Percentiles rank a stretch among this genome's conserved stretches.
phyloP scores from a whole-genome alignment of 2,329 filamentous ascomycete species.

The Nemania bipapillata region DNA sequence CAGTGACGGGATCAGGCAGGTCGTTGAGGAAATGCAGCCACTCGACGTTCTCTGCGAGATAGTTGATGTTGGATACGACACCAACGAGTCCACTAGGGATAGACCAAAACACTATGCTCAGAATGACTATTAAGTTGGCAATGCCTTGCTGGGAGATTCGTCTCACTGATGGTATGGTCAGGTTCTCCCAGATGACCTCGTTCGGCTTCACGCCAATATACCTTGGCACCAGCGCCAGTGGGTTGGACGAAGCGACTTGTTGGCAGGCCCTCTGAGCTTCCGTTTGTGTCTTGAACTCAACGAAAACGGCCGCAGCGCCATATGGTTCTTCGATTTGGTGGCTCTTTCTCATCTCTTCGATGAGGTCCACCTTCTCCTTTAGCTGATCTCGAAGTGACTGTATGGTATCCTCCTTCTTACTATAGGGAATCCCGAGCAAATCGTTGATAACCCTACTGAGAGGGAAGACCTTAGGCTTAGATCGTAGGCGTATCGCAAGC shows the following conservation, averaged over 20 bases:
- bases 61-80: conserved; percentile 83
- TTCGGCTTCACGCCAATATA: conserved; percentile 73
- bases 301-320: conserved; percentile 78
- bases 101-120: conserved; percentile 86
- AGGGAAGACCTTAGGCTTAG: conserved; percentile 71
- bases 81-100: conserved; percentile 81
- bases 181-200: conserved; percentile 87
- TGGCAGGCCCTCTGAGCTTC: conserved; percentile 89
- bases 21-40: conserved; percentile 79
- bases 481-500: conserved; percentile 53
- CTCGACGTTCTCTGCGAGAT: conserved; percentile 69
- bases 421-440: conserved; percentile 48
- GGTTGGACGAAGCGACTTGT: conserved; percentile 46
- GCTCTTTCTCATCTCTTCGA: conserved; percentile 55
- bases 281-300: conserved; percentile 85
- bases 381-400: conserved; percentile 80
- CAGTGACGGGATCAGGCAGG: conserved; percentile 75
- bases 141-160: conserved; percentile 59
- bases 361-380: conserved; percentile 52
- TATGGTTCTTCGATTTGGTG: conserved; percentile 41
- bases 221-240: conserved; percentile 45
- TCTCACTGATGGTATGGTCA: conserved; percentile 60
- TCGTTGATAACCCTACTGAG: conserved; percentile 52
- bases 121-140: conserved; percentile 73
- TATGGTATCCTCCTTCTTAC: conserved; percentile 88